Evolutionary conservation across 2,329 filamentous ascomycete species (phyloP).

Genomic region (Clarireedia hainanense): DNA sequence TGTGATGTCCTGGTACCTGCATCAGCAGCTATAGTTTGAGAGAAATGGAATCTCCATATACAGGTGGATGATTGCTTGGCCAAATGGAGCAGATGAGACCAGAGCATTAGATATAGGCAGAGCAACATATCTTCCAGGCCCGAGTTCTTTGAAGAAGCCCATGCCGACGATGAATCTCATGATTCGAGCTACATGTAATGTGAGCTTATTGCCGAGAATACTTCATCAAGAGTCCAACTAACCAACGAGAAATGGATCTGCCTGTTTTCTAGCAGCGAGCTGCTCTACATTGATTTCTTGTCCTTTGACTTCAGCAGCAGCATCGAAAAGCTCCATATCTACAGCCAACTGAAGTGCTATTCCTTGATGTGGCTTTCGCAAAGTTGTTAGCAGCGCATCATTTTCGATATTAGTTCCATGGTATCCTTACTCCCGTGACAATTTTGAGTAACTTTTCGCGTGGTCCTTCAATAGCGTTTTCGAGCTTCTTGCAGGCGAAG

Average conservation of each 20-base stretch:
- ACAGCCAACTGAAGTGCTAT: background rate
- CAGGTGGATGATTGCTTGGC: background rate
- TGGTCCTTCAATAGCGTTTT: background rate
- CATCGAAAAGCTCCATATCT: conserved; percentile 4
- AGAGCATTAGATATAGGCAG: conserved; percentile 2
- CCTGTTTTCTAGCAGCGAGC: background rate
- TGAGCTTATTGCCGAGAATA: background rate
- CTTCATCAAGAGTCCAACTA: background rate
- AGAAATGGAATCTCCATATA: background rate
- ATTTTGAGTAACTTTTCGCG: background rate
- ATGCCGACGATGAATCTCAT: conserved; percentile 12
- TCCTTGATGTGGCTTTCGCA: background rate
- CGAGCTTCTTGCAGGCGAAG: background rate
- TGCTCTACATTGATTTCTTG: conserved; percentile 1
- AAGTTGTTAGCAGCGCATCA: background rate
- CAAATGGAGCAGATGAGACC: conserved; percentile 1
- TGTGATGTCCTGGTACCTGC: background rate
- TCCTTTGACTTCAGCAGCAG: background rate
- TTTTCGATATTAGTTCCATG: background rate
- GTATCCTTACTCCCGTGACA: background rate
- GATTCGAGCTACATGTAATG: background rate
- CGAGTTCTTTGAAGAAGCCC: conserved; percentile 7
- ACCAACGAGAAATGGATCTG: conserved; percentile 1
- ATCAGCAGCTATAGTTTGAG: background rate
- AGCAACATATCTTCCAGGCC: conserved; percentile 1